Conservation (phyloP, 805 yeast genomes). For the Candida ortonii region DNA sequence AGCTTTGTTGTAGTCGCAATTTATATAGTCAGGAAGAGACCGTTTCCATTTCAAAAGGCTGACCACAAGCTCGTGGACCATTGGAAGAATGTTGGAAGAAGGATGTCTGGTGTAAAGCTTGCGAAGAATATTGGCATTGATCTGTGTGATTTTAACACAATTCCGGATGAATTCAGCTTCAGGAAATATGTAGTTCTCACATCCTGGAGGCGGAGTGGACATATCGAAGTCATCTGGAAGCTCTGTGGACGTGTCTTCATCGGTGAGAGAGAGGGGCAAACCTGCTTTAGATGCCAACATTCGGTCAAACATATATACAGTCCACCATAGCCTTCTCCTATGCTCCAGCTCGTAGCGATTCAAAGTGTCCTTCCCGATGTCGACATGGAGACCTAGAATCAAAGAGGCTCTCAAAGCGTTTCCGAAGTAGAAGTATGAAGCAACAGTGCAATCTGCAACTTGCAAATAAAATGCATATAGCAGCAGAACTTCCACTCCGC, state of each 20-base stretch:
- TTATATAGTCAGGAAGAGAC: conserved; percentile 58
- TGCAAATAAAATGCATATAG: conserved; percentile 76
- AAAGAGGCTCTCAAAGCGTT: conserved; percentile 70
- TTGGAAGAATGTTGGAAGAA: conserved; percentile 69
- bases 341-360: conserved; percentile 55
- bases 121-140: conserved; percentile 69
- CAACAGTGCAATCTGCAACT: conserved; percentile 81
- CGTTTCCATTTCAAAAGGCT: conserved; percentile 67
- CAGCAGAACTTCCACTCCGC: conserved; percentile 73
- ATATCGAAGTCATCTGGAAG: conserved; percentile 71
- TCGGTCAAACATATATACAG: conserved; percentile 46
- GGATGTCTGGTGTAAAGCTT: conserved; percentile 75
- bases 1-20: conserved; percentile 57
- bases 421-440: conserved; percentile 78
- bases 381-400: conserved; percentile 78
- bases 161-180: conserved; percentile 74
- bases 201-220: conserved; percentile 57
- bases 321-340: conserved; percentile 39
- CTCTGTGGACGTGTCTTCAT: conserved; percentile 76
- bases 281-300: conserved; percentile 85
- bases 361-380: conserved; percentile 63
- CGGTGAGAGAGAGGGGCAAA: conserved; percentile 72
- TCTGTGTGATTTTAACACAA: conserved; percentile 75
- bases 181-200: conserved; percentile 69
- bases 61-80: conserved; percentile 65